Percentiles rank a stretch among this genome's conserved stretches.
phyloP scores from a whole-genome alignment of 177 flowering plant species.

The Vitis hybrid region DNA sequence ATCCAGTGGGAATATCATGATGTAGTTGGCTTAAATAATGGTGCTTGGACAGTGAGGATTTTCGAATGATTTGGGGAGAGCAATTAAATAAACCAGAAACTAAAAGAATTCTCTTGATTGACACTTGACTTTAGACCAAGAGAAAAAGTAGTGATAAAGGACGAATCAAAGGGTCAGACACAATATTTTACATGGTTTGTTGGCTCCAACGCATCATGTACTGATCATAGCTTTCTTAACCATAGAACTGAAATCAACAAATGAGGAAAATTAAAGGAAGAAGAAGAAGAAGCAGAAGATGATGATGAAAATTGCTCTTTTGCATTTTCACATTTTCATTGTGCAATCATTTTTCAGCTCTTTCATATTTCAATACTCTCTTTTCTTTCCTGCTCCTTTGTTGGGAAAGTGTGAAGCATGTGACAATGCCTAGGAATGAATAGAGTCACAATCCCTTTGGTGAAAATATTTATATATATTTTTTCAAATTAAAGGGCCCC shows the following conservation, averaged over 20 bases:
- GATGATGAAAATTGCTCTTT: background rate
- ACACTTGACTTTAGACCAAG: background rate
- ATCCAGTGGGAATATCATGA: too few relatives aligned
- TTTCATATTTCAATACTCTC: constrained; percentile 9
- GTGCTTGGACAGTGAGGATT: background rate
- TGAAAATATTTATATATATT: constrained; percentile 7
- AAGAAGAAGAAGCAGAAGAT: background rate
- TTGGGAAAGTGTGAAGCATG: constrained; percentile 27
- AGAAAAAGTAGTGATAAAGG: background rate
- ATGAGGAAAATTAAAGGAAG: background rate
- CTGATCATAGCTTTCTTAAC: background rate
- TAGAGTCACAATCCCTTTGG: constrained; percentile 8
- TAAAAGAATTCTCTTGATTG: background rate
- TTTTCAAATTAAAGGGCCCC: constrained; percentile 29
- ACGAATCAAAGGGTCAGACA: background rate
- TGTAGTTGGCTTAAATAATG: too few relatives aligned
- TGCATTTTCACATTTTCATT: constrained; percentile 1
- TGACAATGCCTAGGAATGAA: constrained; percentile 27
- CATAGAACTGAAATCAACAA: background rate
- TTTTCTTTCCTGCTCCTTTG: constrained; percentile 13
- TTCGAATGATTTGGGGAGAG: background rate
- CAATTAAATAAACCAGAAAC: too few relatives aligned
- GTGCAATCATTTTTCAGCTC: background rate
- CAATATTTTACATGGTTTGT: background rate
- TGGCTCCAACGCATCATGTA: background rate